Evolutionary conservation across 192 early-diverging fungal species (phyloP).

Genomic region (Umbelopsis isabellina): DNA sequence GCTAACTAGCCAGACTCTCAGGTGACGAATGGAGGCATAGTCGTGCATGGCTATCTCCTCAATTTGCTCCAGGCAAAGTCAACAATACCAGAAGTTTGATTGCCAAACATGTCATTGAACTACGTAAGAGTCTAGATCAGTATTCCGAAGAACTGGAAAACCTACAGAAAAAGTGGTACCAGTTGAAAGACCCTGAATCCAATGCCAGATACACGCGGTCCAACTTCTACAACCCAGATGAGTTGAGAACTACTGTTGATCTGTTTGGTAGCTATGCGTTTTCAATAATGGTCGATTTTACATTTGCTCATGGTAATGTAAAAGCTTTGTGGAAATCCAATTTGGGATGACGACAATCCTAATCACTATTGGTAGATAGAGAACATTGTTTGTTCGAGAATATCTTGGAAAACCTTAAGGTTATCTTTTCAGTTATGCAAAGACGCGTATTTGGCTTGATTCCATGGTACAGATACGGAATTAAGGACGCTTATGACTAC

Average conservation of each 20-base stretch:
- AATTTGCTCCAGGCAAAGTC: constrained; percentile 16
- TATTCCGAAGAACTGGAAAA: neutral
- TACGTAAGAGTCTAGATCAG: neutral
- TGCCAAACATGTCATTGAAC: neutral
- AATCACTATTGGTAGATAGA: neutral
- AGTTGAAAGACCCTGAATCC: neutral
- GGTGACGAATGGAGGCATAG: constrained; percentile 19
- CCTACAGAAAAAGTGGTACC: constrained; percentile 10
- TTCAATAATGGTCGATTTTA: neutral
- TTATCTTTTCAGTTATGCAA: neutral
- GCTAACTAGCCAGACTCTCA: neutral
- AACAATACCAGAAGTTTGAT: constrained; percentile 13
- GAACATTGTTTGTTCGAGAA: constrained; percentile 15
- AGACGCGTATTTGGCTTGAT: neutral
- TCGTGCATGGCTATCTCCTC: constrained; percentile 13
- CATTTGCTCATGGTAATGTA: constrained; percentile 24
- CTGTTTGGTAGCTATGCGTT: neutral
- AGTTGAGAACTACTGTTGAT: neutral
- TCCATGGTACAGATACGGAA: neutral
- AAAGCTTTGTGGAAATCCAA: no score
- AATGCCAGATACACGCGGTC: constrained; percentile 2
- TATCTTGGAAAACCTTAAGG: neutral
- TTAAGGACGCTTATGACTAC: constrained; percentile 2
- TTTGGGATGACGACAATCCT: neutral
- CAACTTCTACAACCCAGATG: constrained; percentile 18